phyloP scores from a whole-genome alignment of 805 yeast species.

The Hanseniaspora lindneri region DNA sequence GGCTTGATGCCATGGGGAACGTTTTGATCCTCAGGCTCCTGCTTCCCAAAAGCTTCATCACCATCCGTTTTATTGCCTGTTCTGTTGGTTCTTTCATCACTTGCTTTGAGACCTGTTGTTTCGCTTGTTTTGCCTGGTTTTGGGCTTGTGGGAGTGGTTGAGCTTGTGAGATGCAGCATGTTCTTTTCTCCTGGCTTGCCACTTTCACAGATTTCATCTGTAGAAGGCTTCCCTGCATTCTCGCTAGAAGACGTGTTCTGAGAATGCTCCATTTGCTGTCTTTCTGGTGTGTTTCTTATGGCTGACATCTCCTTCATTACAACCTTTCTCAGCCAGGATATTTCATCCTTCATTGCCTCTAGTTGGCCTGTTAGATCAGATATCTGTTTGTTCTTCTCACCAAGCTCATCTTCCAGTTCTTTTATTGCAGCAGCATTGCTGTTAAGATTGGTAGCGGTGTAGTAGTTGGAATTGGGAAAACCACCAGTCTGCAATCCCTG shows the following conservation, averaged over 20 bases:
- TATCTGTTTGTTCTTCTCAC: slow-evolving; percentile 9
- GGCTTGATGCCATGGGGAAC: not conserved
- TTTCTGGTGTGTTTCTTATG: not conserved
- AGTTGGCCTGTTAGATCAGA: slow-evolving; percentile 2
- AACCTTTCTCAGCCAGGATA: slow-evolving; percentile 3
- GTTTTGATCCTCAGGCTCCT: not conserved
- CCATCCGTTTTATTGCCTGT: not conserved
- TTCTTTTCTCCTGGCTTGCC: not conserved
- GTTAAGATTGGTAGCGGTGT: not conserved
- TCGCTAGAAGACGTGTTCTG: too few relatives aligned
- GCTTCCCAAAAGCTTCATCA: not conserved
- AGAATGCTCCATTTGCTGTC: too few relatives aligned
- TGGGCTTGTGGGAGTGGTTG: too few relatives aligned
- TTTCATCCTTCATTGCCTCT: slow-evolving; percentile 9
- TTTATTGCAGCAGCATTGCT: not conserved
- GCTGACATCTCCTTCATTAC: not conserved
- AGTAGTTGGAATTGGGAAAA: not conserved
- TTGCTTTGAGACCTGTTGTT: too few relatives aligned
- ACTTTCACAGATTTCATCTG: not conserved
- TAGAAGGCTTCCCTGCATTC: not conserved
- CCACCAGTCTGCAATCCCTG: not conserved
- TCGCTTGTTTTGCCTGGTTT: too few relatives aligned
- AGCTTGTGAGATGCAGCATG: not conserved
- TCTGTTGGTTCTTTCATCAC: not conserved
- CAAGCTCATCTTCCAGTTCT: not conserved